Conservation (phyloP, 768 basidiomycete species). For the Boletus bicolor region DNA sequence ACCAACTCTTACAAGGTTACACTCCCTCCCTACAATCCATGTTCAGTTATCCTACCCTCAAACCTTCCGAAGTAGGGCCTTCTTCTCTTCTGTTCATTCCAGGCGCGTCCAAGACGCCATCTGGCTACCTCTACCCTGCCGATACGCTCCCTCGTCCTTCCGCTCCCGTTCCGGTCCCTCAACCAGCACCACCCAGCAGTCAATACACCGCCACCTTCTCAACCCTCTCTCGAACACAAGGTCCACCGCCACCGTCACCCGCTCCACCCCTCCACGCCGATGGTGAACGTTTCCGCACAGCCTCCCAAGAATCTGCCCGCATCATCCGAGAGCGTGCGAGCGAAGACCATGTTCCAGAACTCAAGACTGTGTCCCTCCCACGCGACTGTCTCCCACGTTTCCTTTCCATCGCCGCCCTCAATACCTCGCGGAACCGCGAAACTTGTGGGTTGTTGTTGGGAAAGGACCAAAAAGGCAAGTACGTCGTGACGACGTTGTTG, state of each 20-base stretch:
- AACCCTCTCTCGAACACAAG: slow-evolving; percentile 27
- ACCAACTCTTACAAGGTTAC: slow-evolving; percentile 77
- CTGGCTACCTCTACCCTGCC: slow-evolving; percentile 30
- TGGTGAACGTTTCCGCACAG: slow-evolving; percentile 30
- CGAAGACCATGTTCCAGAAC: slow-evolving; percentile 39
- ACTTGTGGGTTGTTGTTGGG: slow-evolving; percentile 86
- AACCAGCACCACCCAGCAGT: slow-evolving; percentile 3
- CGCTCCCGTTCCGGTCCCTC: slow-evolving; percentile 16
- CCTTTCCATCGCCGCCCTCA: slow-evolving; percentile 70
- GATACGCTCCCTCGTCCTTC: slow-evolving; percentile 37
- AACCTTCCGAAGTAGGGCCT: slow-evolving; percentile 33
- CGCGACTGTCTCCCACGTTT: slow-evolving; percentile 72
- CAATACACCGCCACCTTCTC: slow-evolving; percentile 25
- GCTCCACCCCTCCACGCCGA: slow-evolving; percentile 23
- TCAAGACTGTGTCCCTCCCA: slow-evolving; percentile 68
- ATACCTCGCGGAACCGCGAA: slow-evolving; percentile 76
- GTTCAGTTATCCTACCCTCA: slow-evolving; percentile 45
- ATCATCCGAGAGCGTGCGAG: slow-evolving; percentile 28
- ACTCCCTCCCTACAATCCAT: slow-evolving; percentile 74
- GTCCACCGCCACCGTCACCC: slow-evolving; percentile 23
- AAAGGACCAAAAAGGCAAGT: slow-evolving; percentile 57
- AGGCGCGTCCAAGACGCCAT: slow-evolving; percentile 25
- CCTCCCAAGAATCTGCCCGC: slow-evolving; percentile 35
- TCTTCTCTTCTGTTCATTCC: slow-evolving; percentile 47
- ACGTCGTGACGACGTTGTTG: slow-evolving; percentile 73